phyloP scores from a whole-genome alignment of 768 basidiomycete species.

The Favolaschia claudopus region DNA sequence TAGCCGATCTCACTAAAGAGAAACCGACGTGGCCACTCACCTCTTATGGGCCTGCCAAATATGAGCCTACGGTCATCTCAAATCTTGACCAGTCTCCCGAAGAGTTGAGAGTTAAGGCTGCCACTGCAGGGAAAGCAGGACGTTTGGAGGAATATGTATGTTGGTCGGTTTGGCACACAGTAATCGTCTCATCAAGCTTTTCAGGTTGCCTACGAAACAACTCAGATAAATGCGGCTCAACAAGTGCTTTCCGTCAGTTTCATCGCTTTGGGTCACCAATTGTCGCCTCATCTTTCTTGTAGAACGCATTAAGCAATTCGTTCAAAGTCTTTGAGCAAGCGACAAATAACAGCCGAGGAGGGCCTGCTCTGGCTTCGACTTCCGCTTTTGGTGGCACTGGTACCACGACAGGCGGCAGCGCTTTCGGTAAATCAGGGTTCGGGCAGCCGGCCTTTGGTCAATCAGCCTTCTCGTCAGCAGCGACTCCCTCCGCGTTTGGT shows the following conservation, averaged over 20 bases:
- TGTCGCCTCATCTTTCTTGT: background rate
- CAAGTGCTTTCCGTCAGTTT: conserved; percentile 48
- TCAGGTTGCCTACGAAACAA: conserved; percentile 65
- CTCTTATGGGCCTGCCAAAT: conserved; percentile 79
- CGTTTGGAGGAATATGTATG: conserved; percentile 74
- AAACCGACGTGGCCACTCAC: conserved; percentile 84
- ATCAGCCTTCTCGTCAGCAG: conserved; percentile 10
- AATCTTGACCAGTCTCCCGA: conserved; percentile 80
- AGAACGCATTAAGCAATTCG: conserved; percentile 60
- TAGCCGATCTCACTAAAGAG: conserved; percentile 72
- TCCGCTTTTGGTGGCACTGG: conserved; percentile 31
- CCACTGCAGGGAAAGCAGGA: conserved; percentile 59
- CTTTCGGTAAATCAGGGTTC: conserved; percentile 33
- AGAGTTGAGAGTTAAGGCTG: conserved; percentile 76
- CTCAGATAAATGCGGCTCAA: conserved; percentile 61
- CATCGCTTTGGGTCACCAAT: background rate
- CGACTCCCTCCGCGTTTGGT: conserved; percentile 14
- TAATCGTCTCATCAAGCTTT: background rate
- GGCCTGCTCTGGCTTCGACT: conserved; percentile 21
- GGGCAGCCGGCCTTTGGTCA: conserved; percentile 27
- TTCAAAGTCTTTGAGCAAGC: conserved; percentile 62
- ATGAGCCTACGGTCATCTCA: conserved; percentile 69
- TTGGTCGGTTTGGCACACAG: conserved; percentile 15
- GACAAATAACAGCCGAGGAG: conserved; percentile 43
- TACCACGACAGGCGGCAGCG: background rate